Base-by-base conservation (phyloP, 306 rosid species). In the Cyclanthera cordifolia region DNA sequence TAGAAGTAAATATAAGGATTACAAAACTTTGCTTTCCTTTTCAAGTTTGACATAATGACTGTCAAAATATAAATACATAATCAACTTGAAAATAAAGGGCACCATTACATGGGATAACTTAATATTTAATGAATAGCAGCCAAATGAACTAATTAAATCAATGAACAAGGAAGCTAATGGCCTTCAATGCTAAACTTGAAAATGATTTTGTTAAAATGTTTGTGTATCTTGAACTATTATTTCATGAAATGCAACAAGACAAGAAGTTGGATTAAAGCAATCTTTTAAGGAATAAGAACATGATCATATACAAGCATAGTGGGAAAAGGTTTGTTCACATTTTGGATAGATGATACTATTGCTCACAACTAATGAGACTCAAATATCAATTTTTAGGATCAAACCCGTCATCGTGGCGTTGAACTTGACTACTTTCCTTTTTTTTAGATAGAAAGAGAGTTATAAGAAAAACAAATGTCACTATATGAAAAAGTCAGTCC, bases 131-230 rank as follows among this genome's bases (percentile, higher is more conserved):
- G 34, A 20, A 23, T 21, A 53, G 32, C 17, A 11, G 13, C 20
- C 27, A 17, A 60, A 60, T 12, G 25, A 34, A 60, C 15, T 16
- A 2, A n/a, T 60, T 48, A 60, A 16, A 46, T 59, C 46, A 59
- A 46, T 59, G 14, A 27, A n/a, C 67, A 30, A n/a, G n/a, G n/a
- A n/a, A 63, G 51, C 28, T 12, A 39, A 39, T 39, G 51, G n/a
- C 68, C 68, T 61, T 60, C 13, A 19, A 17, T 32, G 2, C 48
- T 37, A 32, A 59, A 61, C 68, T 19, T 37, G 23, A 12, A 45
- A 63, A 63, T 63, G 24, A 39, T 39, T 63, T 20, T 20, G 69
- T 63, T 32, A 63, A 17, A 63, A 63, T 34, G 12, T 60, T 37
- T 16, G 24, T 59, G 34, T 25, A 34, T 30, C n/a, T 8, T n/a